Base-by-base conservation (phyloP, 129 eudicot genomes). In the Tagetes erecta region DNA sequence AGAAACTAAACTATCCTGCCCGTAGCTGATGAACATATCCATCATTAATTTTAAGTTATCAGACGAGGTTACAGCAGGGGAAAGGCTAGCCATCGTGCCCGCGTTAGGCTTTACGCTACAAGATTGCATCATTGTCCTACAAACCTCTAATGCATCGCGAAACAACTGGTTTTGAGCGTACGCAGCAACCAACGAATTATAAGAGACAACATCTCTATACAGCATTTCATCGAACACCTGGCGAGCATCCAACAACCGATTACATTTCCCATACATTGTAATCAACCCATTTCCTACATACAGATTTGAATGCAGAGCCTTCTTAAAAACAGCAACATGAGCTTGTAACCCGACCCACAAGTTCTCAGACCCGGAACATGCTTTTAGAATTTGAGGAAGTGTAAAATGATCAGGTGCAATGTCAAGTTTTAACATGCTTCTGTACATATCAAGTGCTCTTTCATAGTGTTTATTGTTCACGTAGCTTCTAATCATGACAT, bases 31-130 rank as follows among this genome's bases (percentile, higher is more conserved):
- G 64, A 90, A 93, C 84, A 93, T 87, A 27, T 86, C 88, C 75
- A 77, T 83, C 39, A 92, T 82, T n/a, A 90, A 80, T 44, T 8
- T 59, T 8, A 89, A 82, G 69, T 92, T 87, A 1, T 84, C 73
- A 3, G 55, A 0, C 3, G 81, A 74, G 1, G 90, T 87, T 3
- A 89, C 92, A 77, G 96, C 96, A 2, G 95, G 98, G 1, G 81
- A 85, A 70, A 92, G 91, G 58, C 95, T 87, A 47, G 98, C 98
- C 96, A 92, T 89, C 2, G 92, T 92, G 38, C 95, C 95, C 1
- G 92, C 86, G 42, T 92, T 80, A 0, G 95, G 90, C 13, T 71
- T 82, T 3, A 86, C 10, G 9, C 83, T 73, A 46, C 64, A 71
- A 2, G 58, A 64, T 67, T 65, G 70, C 84, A 89, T 86, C 98